Evolutionary conservation across 2,329 filamentous ascomycete species (phyloP).

Genomic region (Epichloe sp.): DNA sequence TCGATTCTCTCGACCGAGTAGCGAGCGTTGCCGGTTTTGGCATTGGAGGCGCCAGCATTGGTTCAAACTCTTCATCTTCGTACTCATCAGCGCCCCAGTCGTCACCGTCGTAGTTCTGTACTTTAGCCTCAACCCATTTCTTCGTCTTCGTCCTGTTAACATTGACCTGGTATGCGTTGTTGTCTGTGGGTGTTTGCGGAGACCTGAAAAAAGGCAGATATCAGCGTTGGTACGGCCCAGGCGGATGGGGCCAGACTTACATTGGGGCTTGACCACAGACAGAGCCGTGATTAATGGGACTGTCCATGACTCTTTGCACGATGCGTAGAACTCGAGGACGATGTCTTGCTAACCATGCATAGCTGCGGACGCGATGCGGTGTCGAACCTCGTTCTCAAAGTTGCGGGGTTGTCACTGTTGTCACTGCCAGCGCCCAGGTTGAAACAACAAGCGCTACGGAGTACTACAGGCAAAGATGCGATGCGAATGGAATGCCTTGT

Average conservation of each 20-base stretch:
- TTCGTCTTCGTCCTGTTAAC: slow-evolving; percentile 80
- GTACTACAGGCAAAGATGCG: too few relatives aligned
- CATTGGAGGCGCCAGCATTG: slow-evolving; percentile 9
- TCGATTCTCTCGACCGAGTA: slow-evolving; percentile 1
- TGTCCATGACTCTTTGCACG: slow-evolving; percentile 14
- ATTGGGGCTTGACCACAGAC: slow-evolving; percentile 16
- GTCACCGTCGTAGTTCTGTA: slow-evolving; percentile 78
- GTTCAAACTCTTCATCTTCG: slow-evolving; percentile 40
- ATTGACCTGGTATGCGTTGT: slow-evolving; percentile 58
- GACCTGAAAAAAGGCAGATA: slow-evolving; percentile 11
- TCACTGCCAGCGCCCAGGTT: neutral
- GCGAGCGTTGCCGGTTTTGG: neutral
- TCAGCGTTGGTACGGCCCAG: slow-evolving; percentile 5
- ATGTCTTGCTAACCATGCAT: slow-evolving; percentile 4
- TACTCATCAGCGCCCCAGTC: slow-evolving; percentile 74
- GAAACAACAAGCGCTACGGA: too few relatives aligned
- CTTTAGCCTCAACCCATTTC: slow-evolving; percentile 89
- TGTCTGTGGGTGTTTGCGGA: slow-evolving; percentile 18
- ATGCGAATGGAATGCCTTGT: neutral
- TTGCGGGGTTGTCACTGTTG: neutral
- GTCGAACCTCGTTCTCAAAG: neutral
- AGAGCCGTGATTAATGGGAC: slow-evolving; percentile 16
- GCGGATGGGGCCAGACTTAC: slow-evolving; percentile 10
- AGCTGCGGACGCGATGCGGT: neutral
- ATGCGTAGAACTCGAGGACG: neutral